A percentile compares a stretch with the other conserved stretches of the same genome.
These are phyloP conservation scores for Plasmodium cynomolgi DNA, from an alignment of 169 alveolate species.

Conservation along the genomic window DNA sequence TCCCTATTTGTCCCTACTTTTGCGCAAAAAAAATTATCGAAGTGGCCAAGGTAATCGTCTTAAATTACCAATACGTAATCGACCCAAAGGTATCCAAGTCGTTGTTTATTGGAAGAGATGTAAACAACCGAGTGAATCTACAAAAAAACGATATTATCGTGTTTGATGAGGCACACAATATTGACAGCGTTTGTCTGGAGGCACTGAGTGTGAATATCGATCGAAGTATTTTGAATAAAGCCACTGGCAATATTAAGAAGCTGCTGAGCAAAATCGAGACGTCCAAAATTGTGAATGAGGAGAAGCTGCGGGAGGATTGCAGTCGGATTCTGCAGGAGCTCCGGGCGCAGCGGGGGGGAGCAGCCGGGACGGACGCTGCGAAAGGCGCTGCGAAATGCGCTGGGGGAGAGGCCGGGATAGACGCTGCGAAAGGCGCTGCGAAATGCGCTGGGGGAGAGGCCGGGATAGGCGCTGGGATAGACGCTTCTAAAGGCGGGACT, in stretches of 20 bases:
- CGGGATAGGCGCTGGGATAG: neutral
- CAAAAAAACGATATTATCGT: slow-evolving; percentile 87
- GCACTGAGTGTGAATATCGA: slow-evolving; percentile 94
- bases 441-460: neutral
- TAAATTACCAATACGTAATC: slow-evolving; percentile 95
- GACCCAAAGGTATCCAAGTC: slow-evolving; percentile 96
- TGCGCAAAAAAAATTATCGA: slow-evolving; percentile 94
- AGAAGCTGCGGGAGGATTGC: slow-evolving; percentile 71
- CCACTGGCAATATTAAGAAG: slow-evolving; percentile 87
- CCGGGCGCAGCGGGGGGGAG: neutral
- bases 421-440: neutral
- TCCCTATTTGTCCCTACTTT: slow-evolving; percentile 95
- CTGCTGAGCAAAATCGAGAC: slow-evolving; percentile 83
- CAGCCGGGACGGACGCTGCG: neutral
- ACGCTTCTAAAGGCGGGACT: too few relatives aligned
- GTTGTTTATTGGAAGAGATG: slow-evolving; percentile 35
- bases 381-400: neutral
- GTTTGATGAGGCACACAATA: slow-evolving; percentile 98
- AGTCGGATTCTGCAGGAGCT: slow-evolving; percentile 5
- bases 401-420: neutral
- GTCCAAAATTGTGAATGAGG: slow-evolving; percentile 79
- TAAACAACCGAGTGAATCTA: slow-evolving; percentile 21
- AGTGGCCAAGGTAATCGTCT: slow-evolving; percentile 95
- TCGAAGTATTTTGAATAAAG: slow-evolving; percentile 88
- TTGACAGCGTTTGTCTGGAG: slow-evolving; percentile 98